These are phyloP conservation scores for Kentomonas sorsogonicus DNA, from an alignment of 208 protist genomes.

Conservation along the genomic window DNA sequence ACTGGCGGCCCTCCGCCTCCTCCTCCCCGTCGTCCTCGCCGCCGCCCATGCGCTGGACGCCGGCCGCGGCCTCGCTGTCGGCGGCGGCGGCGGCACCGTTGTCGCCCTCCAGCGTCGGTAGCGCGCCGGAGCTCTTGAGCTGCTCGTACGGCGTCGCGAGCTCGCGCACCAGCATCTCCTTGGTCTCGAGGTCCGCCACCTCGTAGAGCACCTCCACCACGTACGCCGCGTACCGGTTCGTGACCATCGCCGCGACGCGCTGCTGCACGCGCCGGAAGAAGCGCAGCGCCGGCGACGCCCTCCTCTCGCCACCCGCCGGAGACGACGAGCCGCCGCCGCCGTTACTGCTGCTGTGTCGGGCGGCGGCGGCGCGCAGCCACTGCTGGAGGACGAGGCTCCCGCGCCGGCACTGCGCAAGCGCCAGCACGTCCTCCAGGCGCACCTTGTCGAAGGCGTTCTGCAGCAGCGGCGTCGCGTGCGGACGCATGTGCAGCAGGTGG, in stretches of 20 bases:
- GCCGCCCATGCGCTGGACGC: background rate
- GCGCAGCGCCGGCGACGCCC: slow-evolving; percentile 25
- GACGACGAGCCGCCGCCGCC: background rate
- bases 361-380: slow-evolving; percentile 4
- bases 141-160: slow-evolving; percentile 64
- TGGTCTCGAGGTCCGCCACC: slow-evolving; percentile 45
- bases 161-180: slow-evolving; percentile 69
- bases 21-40: slow-evolving; percentile 4
- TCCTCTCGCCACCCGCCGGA: background rate
- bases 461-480: slow-evolving; percentile 43
- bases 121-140: slow-evolving; percentile 10
- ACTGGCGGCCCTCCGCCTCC: slow-evolving; percentile 5
- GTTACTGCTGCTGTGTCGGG: slow-evolving; percentile 3
- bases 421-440: slow-evolving; percentile 46
- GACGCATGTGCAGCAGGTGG: slow-evolving; percentile 66
- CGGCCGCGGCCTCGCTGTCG: background rate
- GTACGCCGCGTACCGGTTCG: slow-evolving; percentile 62
- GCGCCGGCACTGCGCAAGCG: slow-evolving; percentile 60
- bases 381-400: slow-evolving; percentile 18
- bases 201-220: slow-evolving; percentile 80
- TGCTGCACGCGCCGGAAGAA: slow-evolving; percentile 54
- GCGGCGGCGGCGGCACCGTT: background rate
- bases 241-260: slow-evolving; percentile 34
- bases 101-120: background rate
- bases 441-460: slow-evolving; percentile 69